These are phyloP conservation scores for Adenanthera pavonina DNA, from an alignment of 306 rosid species.

Conservation along the genomic window DNA sequence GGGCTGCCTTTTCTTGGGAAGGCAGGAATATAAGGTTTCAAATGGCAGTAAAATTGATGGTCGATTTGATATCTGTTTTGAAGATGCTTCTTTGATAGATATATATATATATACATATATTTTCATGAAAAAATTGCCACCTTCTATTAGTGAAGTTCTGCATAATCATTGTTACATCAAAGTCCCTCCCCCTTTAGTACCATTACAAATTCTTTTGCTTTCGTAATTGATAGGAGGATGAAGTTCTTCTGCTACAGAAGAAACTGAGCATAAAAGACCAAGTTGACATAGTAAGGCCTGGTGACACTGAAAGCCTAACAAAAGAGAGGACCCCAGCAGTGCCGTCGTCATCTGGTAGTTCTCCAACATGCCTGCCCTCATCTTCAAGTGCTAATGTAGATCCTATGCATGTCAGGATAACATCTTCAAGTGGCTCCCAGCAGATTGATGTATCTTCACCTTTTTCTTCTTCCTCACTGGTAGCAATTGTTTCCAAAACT, in stretches of 20 bases:
- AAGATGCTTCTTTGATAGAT: neutral
- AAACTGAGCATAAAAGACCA: slow-evolving; percentile 63
- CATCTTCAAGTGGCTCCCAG: slow-evolving; percentile 51
- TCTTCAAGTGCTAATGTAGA: slow-evolving; percentile 49
- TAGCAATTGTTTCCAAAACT: slow-evolving; percentile 49
- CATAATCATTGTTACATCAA: neutral
- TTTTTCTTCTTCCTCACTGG: slow-evolving; percentile 45
- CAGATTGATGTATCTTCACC: slow-evolving; percentile 51
- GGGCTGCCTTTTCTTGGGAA: neutral
- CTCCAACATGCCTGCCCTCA: slow-evolving; percentile 52
- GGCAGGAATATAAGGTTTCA: slow-evolving; percentile 5
- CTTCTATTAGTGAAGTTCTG: neutral
- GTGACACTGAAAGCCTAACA: slow-evolving; percentile 53
- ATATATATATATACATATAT: neutral
- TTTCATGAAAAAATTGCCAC: neutral
- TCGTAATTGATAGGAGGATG: slow-evolving; percentile 63
- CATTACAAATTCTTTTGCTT: slow-evolving; percentile 21
- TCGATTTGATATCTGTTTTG: slow-evolving; percentile 10
- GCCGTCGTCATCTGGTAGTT: slow-evolving; percentile 65
- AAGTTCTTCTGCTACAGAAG: slow-evolving; percentile 53
- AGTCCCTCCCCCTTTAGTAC: neutral
- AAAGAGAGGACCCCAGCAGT: slow-evolving; percentile 66
- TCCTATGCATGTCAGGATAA: slow-evolving; percentile 55
- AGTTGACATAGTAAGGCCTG: slow-evolving; percentile 57
- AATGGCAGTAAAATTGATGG: slow-evolving; percentile 17